phyloP scores from a whole-genome alignment of 176 grass and related monocot species.

The Oryza brachyantha region DNA sequence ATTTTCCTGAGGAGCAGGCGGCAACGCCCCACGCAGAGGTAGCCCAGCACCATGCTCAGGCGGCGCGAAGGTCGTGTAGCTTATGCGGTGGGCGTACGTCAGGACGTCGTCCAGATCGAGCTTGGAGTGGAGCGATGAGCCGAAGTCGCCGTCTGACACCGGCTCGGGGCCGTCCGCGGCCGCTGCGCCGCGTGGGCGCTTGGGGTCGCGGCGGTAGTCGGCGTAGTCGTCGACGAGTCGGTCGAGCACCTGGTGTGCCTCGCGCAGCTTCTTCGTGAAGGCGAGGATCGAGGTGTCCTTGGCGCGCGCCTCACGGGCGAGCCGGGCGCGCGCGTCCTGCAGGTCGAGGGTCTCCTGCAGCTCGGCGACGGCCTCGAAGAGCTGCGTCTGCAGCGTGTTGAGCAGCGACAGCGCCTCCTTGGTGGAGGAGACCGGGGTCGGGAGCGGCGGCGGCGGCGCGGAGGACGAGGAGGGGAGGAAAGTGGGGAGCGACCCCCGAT shows the following conservation, averaged over 20 bases:
- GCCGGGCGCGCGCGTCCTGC: conserved; percentile 57
- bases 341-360: conserved; percentile 88
- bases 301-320: conserved; percentile 54
- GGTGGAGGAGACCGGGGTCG: conserved; percentile 40
- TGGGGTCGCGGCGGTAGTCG: conserved; percentile 64
- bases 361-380: conserved; percentile 83
- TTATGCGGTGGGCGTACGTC: conserved; percentile 79
- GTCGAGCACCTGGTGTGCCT: conserved; percentile 93
- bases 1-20: conserved; percentile 84
- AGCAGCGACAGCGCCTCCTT: conserved; percentile 71
- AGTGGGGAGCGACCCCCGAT: conserved; percentile 65
- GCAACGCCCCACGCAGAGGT: conserved; percentile 66
- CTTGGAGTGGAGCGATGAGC: conserved; percentile 62
- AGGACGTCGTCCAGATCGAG: conserved; percentile 76
- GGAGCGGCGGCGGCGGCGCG: conserved; percentile 22
- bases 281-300: conserved; percentile 69
- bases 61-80: conserved; percentile 93
- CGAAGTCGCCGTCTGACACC: conserved; percentile 28
- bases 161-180: conserved; percentile 23
- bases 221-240: conserved; percentile 90
- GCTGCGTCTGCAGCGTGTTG: conserved; percentile 82
- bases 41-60: conserved; percentile 93
- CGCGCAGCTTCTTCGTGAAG: conserved; percentile 84
- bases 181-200: conserved; percentile 41
- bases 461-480: conserved; percentile 55